Conservation (phyloP, 257 asterid genomes). For the Anisodus acutangulus region DNA sequence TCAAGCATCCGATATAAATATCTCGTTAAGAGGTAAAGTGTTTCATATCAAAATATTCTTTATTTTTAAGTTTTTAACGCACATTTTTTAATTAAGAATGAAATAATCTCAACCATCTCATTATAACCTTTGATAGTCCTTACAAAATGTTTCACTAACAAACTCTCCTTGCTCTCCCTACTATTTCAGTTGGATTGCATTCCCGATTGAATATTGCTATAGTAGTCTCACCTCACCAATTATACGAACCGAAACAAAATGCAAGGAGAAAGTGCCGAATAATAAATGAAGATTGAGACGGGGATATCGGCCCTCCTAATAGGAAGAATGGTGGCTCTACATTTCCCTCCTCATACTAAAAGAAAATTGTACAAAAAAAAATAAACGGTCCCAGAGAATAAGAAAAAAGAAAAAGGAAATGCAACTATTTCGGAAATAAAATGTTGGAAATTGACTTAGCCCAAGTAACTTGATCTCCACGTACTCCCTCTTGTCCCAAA, state of each 20-base stretch:
- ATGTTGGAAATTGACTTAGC: slow-evolving; percentile 39
- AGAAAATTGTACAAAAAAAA: neutral
- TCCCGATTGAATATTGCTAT: neutral
- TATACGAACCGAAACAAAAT: neutral
- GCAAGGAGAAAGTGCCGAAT: too few relatives aligned
- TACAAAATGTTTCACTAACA: neutral
- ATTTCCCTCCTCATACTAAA: neutral
- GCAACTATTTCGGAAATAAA: neutral
- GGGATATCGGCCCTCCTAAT: too few relatives aligned
- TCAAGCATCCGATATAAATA: neutral
- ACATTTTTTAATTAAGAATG: rapidly evolving
- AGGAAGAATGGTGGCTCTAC: neutral
- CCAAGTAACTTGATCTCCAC: slow-evolving; percentile 46
- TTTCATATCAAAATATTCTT: neutral
- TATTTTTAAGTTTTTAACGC: neutral
- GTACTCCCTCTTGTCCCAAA: slow-evolving; percentile 22
- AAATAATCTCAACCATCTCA: rapidly evolving
- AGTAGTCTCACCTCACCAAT: rapidly evolving
- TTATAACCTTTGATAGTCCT: neutral
- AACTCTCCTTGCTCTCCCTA: too few relatives aligned
- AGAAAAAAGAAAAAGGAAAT: too few relatives aligned
- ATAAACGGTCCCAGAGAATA: too few relatives aligned
- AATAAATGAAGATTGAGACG: too few relatives aligned
- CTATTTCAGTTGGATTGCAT: too few relatives aligned
- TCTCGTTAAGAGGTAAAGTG: rapidly evolving